Conservation (phyloP, 1,284 basidiomycete genomes). For the Ustilago crameri region DNA sequence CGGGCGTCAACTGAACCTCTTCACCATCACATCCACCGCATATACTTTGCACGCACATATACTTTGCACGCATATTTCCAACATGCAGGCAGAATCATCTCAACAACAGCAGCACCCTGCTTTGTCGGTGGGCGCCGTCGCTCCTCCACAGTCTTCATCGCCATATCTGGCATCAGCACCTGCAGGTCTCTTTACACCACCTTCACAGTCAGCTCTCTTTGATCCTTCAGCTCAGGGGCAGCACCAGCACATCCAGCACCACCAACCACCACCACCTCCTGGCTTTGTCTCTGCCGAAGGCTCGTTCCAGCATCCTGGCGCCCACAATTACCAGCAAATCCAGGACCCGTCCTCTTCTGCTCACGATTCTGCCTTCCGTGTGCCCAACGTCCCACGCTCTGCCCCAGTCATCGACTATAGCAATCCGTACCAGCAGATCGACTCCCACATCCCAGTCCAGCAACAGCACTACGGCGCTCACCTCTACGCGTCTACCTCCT, state of each 20-base stretch:
- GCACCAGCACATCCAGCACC: slow-evolving; percentile 27
- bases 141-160: slow-evolving; percentile 18
- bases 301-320: slow-evolving; percentile 24
- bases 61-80: neutral
- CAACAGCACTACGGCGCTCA: slow-evolving; percentile 21
- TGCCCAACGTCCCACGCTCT: slow-evolving; percentile 23
- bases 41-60: neutral
- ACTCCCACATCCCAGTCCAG: slow-evolving; percentile 19
- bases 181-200: slow-evolving; percentile 23
- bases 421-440: slow-evolving; percentile 31
- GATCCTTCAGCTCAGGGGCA: slow-evolving; percentile 22
- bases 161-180: slow-evolving; percentile 36
- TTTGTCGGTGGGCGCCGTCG: slow-evolving; percentile 10
- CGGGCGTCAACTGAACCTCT: slow-evolving; percentile 3
- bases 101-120: slow-evolving; percentile 22
- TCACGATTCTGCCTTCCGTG: slow-evolving; percentile 29
- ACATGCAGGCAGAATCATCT: slow-evolving; percentile 36
- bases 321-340: slow-evolving; percentile 14
- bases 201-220: slow-evolving; percentile 18
- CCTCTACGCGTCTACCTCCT: slow-evolving; percentile 36
- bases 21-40: neutral
- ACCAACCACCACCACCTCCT: slow-evolving; percentile 14
- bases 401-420: slow-evolving; percentile 29
- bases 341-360: slow-evolving; percentile 22
- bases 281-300: slow-evolving; percentile 13